Base-by-base conservation (phyloP, 176 grass and related monocot species). In the Leersia perrieri region DNA sequence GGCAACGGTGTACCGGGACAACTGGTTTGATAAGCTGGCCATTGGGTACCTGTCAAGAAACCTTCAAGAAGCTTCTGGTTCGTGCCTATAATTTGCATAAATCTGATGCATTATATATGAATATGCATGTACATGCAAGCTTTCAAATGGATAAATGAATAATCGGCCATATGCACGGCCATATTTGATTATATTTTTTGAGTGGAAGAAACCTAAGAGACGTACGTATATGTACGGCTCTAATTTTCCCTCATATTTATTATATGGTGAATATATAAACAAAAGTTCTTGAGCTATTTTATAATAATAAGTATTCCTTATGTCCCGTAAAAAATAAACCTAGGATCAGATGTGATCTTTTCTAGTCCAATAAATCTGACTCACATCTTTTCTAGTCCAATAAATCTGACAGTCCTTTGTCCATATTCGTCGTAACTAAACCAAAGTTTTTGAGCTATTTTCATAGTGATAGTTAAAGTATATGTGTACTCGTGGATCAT, bases 1-100 rank as follows among this genome's bases (percentile, higher is more conserved):
- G 13, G 31, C 30, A 9, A 81, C 77, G 14, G 80, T 60, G 77
- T 92, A 99, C 79, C n/a, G 22, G 11, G 97, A 99, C 85, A 92
- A 60, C 80, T 99, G 97, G 91, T 87, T 96, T 75, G 89, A 99
- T 72, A 92, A 70, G 63, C 72, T 99, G 15, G 97, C 93, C 22
- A 99, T 99, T 39, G 87, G 11, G 7, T 88, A 94, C 89, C 74
- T 99, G 16, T 95, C 93, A 1, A 30, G 66, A 70, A 88, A 88
- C 70, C 75, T 99, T 74, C 90, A 96, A 83, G 70, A 85, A 32
- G 88, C 90, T 25, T 84, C 90, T 18, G 96, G 92, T 98, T 69
- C 44, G 55, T 63, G 6, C 16, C 14, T 41, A 11, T 25, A 58
- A 9, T 53, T n/a, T 57, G 9, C 1, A 22, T 51, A 20, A 1